phyloP scores from a whole-genome alignment of 305 asterid species.

The Fraxinus latifolia region DNA sequence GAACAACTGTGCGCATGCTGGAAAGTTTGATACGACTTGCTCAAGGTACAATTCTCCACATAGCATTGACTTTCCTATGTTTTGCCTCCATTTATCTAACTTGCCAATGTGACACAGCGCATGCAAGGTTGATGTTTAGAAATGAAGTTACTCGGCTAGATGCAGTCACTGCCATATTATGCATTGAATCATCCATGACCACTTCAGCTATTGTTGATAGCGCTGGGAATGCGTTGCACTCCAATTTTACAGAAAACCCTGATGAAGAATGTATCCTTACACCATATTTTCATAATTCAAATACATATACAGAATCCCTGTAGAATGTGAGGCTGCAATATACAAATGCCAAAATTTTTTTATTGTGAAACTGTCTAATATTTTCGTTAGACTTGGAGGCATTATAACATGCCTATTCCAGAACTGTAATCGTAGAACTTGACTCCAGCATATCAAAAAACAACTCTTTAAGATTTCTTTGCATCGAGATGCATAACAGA shows the following conservation, averaged over 20 bases:
- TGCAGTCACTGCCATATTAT: conserved; percentile 88
- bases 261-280: conserved; percentile 94
- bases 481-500: not conserved
- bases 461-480: not conserved
- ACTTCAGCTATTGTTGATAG: conserved; percentile 93
- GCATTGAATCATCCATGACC: conserved; percentile 95
- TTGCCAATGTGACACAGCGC: conserved; percentile 57
- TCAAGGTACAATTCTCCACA: conserved; percentile 54
- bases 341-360: not conserved
- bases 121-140: conserved; percentile 94
- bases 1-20: conserved; percentile 96
- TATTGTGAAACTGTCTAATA: not conserved
- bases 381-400: not conserved
- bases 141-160: conserved; percentile 82
- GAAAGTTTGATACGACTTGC: conserved; percentile 98
- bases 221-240: conserved; percentile 85
- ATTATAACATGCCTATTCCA: not conserved
- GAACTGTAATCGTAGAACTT: not conserved
- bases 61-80: conserved; percentile 15
- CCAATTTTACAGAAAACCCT: conserved; percentile 84
- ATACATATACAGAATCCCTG: not conserved
- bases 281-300: conserved; percentile 21
- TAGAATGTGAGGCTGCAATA: not conserved
- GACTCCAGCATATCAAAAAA: not conserved
- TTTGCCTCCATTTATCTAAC: conserved; percentile 19